Evolutionary conservation across 345 rosid genomes (phyloP).

Genomic region (Sonneratia caseolaris): DNA sequence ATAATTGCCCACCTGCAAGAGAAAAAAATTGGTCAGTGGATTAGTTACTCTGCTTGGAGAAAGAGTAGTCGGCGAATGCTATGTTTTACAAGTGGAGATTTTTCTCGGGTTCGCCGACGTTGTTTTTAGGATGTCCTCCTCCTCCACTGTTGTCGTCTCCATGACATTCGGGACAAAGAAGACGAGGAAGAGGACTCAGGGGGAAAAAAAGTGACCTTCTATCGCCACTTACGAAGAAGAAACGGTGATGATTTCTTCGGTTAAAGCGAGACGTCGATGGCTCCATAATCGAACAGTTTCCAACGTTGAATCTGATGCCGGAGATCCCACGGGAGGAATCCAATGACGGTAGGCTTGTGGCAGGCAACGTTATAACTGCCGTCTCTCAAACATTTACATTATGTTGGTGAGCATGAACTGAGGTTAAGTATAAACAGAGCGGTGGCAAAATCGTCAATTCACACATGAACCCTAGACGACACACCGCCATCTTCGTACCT

Average conservation of each 20-base stretch:
- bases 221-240: background rate
- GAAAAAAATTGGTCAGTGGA: background rate
- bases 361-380: background rate
- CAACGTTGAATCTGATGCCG: too few species aligned
- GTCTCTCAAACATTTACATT: too few species aligned
- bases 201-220: background rate
- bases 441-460: too few species aligned
- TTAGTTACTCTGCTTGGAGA: background rate
- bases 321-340: too few species aligned
- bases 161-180: background rate
- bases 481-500: too few species aligned
- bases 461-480: too few species aligned
- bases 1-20: background rate
- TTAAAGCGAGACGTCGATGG: too few species aligned
- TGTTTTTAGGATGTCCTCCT: conserved; percentile 1
- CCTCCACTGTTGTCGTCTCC: conserved; percentile 1
- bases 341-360: background rate
- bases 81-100: background rate
- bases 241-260: too few species aligned
- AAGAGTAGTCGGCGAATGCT: background rate
- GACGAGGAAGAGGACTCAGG: background rate
- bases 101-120: background rate
- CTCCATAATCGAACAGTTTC: too few species aligned
- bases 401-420: too few species aligned
- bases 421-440: too few species aligned